Conservation (phyloP, 352 stramenopile genomes). For the Phytophthora syringae region DNA sequence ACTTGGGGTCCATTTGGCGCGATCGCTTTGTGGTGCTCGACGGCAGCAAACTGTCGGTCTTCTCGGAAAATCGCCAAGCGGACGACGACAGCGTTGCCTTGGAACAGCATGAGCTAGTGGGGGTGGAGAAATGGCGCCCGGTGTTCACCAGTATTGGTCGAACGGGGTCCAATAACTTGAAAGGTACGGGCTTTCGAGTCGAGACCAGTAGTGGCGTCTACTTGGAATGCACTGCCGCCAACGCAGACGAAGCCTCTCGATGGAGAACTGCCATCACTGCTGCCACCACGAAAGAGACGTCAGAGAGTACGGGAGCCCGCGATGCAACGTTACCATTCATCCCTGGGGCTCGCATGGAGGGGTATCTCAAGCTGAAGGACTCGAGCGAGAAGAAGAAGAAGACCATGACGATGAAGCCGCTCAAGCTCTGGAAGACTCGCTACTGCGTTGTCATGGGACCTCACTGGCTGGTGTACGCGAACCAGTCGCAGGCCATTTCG, state of each 20-base stretch:
- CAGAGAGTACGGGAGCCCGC: conserved; percentile 30
- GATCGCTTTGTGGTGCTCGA: conserved; percentile 56
- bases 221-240: conserved; percentile 57
- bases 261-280: conserved; percentile 44
- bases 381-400: conserved; percentile 31
- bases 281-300: conserved; percentile 33
- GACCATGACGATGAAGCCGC: conserved; percentile 36
- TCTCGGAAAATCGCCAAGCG: conserved; percentile 36
- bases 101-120: conserved; percentile 62
- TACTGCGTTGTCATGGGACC: conserved; percentile 78
- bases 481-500: conserved; percentile 56
- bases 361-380: conserved; percentile 64
- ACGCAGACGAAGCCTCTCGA: conserved; percentile 38
- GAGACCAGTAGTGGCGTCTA: conserved; percentile 67
- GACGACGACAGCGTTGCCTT: conserved; percentile 29
- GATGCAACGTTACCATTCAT: conserved; percentile 68
- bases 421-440: conserved; percentile 55
- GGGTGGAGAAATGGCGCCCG: conserved; percentile 58
- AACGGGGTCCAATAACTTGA: conserved; percentile 15
- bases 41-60: conserved; percentile 42
- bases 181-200: conserved; percentile 56
- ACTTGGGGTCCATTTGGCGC: conserved; percentile 58
- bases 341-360: conserved; percentile 69
- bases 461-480: conserved; percentile 78
- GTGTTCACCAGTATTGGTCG: conserved; percentile 34